These are phyloP conservation scores for Acrocalymma vagum DNA, from an alignment of 2,329 filamentous ascomycete genomes.

Conservation along the genomic window DNA sequence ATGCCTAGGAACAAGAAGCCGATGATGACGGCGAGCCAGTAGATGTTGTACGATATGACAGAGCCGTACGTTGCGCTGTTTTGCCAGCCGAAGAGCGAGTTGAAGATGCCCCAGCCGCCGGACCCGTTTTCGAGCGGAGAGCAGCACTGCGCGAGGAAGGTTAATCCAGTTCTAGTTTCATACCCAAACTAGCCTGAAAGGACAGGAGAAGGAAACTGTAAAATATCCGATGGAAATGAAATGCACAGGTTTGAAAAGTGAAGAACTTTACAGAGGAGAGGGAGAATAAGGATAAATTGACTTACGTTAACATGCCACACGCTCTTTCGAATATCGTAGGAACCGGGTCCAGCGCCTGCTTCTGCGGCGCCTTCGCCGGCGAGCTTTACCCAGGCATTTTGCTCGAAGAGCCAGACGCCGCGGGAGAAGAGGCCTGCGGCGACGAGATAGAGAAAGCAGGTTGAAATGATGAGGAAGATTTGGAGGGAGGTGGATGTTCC, in stretches of 20 bases:
- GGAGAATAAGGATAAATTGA: no score
- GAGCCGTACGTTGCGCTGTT: slow-evolving; percentile 90
- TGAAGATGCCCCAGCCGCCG: slow-evolving; percentile 87
- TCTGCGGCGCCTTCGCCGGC: slow-evolving; percentile 71
- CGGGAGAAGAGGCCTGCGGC: slow-evolving; percentile 83
- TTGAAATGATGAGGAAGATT: slow-evolving; percentile 81
- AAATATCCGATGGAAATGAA: no score
- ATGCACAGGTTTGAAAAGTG: no score
- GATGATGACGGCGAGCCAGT: slow-evolving; percentile 78
- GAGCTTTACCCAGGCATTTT: slow-evolving; percentile 71
- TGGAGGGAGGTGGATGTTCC: slow-evolving; percentile 74
- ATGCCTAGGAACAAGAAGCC: slow-evolving; percentile 72
- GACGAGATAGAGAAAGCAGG: slow-evolving; percentile 84
- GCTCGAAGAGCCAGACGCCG: slow-evolving; percentile 77
- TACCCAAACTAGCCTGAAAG: no score
- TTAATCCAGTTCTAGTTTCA: no score
- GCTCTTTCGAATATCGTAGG: slow-evolving; percentile 79
- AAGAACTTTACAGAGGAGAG: neutral
- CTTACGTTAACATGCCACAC: slow-evolving; percentile 85
- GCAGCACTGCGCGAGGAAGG: no score
- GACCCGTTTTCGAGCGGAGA: slow-evolving; percentile 76
- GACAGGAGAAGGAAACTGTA: no score
- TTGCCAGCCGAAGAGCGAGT: slow-evolving; percentile 84
- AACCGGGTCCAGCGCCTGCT: slow-evolving; percentile 73
- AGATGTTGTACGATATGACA: slow-evolving; percentile 86